phyloP scores from a whole-genome alignment of 768 basidiomycete genomes.

The Mycena kentingensis region DNA sequence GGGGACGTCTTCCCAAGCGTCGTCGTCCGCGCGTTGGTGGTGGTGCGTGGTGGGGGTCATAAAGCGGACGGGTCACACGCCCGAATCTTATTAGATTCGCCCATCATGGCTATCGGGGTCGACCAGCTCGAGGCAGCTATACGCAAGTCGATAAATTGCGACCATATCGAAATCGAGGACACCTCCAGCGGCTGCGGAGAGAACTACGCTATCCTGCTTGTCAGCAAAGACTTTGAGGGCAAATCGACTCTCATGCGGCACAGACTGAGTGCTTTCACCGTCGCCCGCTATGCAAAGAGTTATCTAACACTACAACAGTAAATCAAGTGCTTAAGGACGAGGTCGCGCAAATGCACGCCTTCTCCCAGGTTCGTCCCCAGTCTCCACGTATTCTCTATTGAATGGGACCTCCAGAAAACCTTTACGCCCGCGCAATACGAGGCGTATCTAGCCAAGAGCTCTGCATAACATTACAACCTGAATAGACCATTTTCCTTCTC shows the following conservation, averaged over 20 bases:
- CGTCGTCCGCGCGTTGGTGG: background rate
- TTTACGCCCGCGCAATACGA: constrained; percentile 71
- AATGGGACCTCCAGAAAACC: constrained; percentile 56
- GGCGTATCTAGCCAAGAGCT: constrained; percentile 42
- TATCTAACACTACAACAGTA: constrained; percentile 44
- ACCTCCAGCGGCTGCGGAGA: constrained; percentile 81
- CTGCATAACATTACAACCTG: background rate
- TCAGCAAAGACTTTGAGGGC: constrained; percentile 80
- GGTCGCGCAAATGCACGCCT: constrained; percentile 83
- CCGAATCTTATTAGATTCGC: background rate
- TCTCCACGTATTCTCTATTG: background rate
- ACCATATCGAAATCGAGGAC: constrained; percentile 74
- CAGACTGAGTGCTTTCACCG: constrained; percentile 50
- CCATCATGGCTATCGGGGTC: constrained; percentile 60
- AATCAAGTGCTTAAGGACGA: constrained; percentile 74
- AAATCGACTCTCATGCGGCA: constrained; percentile 80
- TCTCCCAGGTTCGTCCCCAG: constrained; percentile 69
- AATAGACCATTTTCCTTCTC: too few relatives aligned
- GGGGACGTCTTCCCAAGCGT: constrained; percentile 18
- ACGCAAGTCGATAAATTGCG: constrained; percentile 60
- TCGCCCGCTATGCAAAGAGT: background rate
- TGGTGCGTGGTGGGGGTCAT: constrained; percentile 1
- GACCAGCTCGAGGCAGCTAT: constrained; percentile 63
- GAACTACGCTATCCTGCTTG: constrained; percentile 71
- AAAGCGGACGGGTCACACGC: constrained; percentile 3